These are phyloP conservation scores for Tricharina praecox DNA, from an alignment of 495 filamentous ascomycete species.

Conservation along the genomic window DNA sequence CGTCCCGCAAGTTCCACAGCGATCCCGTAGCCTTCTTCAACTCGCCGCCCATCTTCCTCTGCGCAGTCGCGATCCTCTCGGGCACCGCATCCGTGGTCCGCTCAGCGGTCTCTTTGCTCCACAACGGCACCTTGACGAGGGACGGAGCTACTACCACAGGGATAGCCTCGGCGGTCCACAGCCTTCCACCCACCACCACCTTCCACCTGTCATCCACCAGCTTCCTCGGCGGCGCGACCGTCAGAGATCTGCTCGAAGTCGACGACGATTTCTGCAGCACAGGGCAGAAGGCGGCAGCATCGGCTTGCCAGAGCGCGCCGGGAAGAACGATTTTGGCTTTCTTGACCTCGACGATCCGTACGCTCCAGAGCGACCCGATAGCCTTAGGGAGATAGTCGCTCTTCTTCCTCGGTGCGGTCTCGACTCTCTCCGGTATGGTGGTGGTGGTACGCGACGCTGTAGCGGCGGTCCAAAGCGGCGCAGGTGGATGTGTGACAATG, in stretches of 20 bases:
- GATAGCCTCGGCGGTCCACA: constrained; percentile 4
- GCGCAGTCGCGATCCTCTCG: not conserved
- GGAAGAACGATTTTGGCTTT: not conserved
- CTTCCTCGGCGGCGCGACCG: no score
- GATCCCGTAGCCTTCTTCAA: not conserved
- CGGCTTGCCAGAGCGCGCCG: not conserved
- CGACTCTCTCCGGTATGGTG: constrained; percentile 13
- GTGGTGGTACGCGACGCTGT: constrained; percentile 19
- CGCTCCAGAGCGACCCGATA: not conserved
- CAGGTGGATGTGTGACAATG: not conserved
- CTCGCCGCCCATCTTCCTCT: not conserved
- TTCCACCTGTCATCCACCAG: not conserved
- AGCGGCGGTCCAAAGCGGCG: constrained; percentile 21
- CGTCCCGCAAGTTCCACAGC: not conserved
- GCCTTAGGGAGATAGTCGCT: not conserved
- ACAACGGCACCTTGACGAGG: not conserved
- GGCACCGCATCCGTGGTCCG: not conserved
- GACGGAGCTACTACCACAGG: not conserved
- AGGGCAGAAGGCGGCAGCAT: no score
- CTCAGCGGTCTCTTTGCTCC: not conserved
- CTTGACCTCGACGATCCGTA: not conserved
- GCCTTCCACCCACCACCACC: not conserved
- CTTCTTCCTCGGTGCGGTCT: constrained; percentile 1
- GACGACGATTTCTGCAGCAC: not conserved
- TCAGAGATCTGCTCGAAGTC: no score